phyloP scores from a whole-genome alignment of 2,329 filamentous ascomycete species.

The Diaporthe citriasiana region DNA sequence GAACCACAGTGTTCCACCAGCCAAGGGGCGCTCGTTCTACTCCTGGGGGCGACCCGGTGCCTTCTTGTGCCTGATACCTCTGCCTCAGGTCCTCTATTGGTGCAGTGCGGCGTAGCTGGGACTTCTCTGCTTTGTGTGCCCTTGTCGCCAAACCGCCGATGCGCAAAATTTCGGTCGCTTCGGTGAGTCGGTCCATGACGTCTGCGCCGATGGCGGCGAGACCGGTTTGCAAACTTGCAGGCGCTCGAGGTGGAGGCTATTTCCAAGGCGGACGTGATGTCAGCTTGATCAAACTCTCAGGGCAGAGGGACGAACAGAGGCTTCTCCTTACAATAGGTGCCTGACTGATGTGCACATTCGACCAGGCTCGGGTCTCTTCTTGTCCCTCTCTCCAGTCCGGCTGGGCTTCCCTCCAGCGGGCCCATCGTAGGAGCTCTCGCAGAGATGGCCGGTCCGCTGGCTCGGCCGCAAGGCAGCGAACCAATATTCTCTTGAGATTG shows the following conservation, averaged over 20 bases:
- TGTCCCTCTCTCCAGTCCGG: not conserved
- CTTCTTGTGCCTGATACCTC: constrained; percentile 1
- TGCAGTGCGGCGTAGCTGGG: not conserved
- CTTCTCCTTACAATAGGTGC: not conserved
- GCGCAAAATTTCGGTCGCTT: not conserved
- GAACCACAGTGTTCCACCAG: not conserved
- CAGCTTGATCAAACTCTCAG: not conserved
- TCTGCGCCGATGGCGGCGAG: not conserved
- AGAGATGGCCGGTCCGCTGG: constrained; percentile 17
- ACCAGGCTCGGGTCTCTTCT: constrained; percentile 3
- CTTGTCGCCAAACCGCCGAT: not conserved
- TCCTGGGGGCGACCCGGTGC: not conserved
- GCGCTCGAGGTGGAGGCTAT: not conserved
- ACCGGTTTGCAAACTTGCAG: not conserved
- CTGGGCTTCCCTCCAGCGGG: not conserved
- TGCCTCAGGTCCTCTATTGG: not conserved
- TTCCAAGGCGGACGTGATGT: not conserved
- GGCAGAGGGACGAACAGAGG: not conserved
- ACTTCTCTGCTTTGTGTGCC: not conserved
- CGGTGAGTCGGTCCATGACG: constrained; percentile 3
- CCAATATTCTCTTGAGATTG: not conserved
- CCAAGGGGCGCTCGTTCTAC: not conserved
- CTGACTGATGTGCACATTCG: not conserved
- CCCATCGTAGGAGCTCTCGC: constrained; percentile 9
- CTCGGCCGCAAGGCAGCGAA: constrained; percentile 17